A percentile compares a stretch with the other conserved stretches of the same genome.
Conservation (phyloP, 768 basidiomycete species). For the Tulasnella sp. region DNA sequence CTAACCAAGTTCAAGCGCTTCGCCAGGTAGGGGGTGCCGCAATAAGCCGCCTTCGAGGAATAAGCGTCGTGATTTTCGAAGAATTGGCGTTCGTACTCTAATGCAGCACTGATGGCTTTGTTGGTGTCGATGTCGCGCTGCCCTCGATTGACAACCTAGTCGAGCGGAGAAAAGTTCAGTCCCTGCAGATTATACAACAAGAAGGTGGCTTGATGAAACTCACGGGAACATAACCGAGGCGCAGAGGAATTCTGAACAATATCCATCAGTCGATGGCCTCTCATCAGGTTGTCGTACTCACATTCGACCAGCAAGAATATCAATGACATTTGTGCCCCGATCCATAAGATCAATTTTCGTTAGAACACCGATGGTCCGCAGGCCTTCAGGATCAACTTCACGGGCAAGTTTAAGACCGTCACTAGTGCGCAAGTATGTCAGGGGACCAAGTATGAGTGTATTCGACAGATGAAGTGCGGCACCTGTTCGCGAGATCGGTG, state of each 20-base stretch:
- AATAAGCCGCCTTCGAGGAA: conserved; percentile 73
- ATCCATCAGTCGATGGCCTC: not conserved
- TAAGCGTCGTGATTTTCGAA: conserved; percentile 94
- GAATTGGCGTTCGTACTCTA: conserved; percentile 87
- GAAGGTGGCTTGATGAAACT: conserved; percentile 37
- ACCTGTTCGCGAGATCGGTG: conserved; percentile 89
- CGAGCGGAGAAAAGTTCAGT: not conserved
- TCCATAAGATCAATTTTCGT: conserved; percentile 99
- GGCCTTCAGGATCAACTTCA: conserved; percentile 94
- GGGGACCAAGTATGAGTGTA: not conserved
- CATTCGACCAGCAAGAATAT: conserved; percentile 80
- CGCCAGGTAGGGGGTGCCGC: conserved; percentile 89
- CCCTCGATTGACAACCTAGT: conserved; percentile 69
- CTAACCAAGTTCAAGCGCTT: conserved; percentile 86
- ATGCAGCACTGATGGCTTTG: conserved; percentile 78
- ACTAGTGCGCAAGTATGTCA: conserved; percentile 37
- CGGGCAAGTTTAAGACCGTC: conserved; percentile 95
- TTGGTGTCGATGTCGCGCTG: conserved; percentile 92
- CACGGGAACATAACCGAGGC: conserved; percentile 96
- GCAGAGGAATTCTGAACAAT: conserved; percentile 64
- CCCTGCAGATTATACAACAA: not conserved
- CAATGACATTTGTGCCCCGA: conserved; percentile 95
- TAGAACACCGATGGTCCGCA: conserved; percentile 94
- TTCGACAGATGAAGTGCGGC: not conserved
- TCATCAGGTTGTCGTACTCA: conserved; percentile 41